These are phyloP conservation scores for Calonectria pteridis DNA, from an alignment of 2,329 filamentous ascomycete species.

Conservation along the genomic window DNA sequence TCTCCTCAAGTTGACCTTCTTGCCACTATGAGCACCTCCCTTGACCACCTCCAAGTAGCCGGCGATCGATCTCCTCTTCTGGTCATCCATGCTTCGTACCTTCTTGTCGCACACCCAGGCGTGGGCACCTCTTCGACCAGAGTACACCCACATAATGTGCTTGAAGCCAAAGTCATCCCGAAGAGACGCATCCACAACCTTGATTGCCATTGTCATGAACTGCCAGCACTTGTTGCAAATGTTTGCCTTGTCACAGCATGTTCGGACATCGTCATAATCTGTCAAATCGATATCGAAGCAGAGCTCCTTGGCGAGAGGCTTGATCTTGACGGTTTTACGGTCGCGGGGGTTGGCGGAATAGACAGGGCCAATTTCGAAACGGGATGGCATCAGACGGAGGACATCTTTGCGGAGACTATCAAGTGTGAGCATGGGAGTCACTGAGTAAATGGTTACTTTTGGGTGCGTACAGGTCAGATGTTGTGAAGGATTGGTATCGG, in stretches of 20 bases:
- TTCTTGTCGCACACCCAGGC: constrained; percentile 97
- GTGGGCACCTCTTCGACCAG: constrained; percentile 94
- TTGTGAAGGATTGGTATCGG: constrained; percentile 82
- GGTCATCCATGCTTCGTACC: constrained; percentile 86
- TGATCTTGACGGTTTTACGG: constrained; percentile 88
- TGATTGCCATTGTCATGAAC: constrained; percentile 98
- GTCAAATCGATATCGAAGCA: constrained; percentile 99
- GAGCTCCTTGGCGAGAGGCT: constrained; percentile 89
- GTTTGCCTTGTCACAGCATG: constrained; percentile 92
- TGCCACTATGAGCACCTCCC: constrained; percentile 86
- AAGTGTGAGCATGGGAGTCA: constrained; percentile 6
- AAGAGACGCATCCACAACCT: constrained; percentile 87
- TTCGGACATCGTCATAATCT: constrained; percentile 96
- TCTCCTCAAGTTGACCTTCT: constrained; percentile 85
- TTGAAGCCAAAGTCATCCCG: constrained; percentile 96
- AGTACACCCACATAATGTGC: constrained; percentile 99
- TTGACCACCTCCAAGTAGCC: constrained; percentile 92
- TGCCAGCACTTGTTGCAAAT: constrained; percentile 97
- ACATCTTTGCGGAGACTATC: constrained; percentile 88
- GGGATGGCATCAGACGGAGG: constrained; percentile 85
- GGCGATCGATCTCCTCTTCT: constrained; percentile 85
- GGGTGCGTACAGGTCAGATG: constrained; percentile 62
- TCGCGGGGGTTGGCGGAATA: constrained; percentile 96
- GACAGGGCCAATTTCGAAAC: constrained; percentile 98
- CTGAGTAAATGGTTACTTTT: accelerated